A percentile compares a stretch with the other conserved stretches of the same genome.
Evolutionary conservation across 192 early-diverging fungal genomes (phyloP).

Genomic region (Neocallimastix lanati): DNA sequence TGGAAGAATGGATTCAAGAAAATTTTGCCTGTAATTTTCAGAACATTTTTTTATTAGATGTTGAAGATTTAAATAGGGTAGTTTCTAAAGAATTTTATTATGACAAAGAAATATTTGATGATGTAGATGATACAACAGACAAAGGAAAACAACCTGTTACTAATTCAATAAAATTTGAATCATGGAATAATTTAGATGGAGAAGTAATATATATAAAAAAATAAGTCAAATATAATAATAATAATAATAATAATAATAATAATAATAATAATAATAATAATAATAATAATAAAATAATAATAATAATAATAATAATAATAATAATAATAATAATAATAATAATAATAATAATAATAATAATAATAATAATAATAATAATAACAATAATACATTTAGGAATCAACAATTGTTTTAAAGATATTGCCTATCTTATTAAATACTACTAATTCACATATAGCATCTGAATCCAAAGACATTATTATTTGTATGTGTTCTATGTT

Average conservation of each 20-base stretch:
- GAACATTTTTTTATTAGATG: background rate
- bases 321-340: too few relatives aligned
- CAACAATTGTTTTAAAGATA: too few relatives aligned
- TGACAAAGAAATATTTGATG: background rate
- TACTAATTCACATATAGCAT: too few relatives aligned
- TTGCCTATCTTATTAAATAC: too few relatives aligned
- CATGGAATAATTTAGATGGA: background rate
- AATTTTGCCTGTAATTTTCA: background rate
- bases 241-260: too few relatives aligned
- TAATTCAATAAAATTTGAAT: background rate
- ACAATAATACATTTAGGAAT: too few relatives aligned
- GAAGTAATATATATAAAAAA: background rate
- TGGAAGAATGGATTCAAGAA: background rate
- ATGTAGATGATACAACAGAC: background rate
- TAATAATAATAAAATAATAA: too few relatives aligned
- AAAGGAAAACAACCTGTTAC: background rate
- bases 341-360: too few relatives aligned
- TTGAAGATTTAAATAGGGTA: background rate
- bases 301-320: too few relatives aligned
- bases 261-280: too few relatives aligned
- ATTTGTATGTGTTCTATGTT: slow-evolving; percentile 45
- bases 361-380: too few relatives aligned
- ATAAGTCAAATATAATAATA: background rate
- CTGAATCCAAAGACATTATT: slow-evolving; percentile 3
- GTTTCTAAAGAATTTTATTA: background rate